Evolutionary conservation across 495 filamentous ascomycete genomes (phyloP).

Genomic region (Aspergillus asperescens): DNA sequence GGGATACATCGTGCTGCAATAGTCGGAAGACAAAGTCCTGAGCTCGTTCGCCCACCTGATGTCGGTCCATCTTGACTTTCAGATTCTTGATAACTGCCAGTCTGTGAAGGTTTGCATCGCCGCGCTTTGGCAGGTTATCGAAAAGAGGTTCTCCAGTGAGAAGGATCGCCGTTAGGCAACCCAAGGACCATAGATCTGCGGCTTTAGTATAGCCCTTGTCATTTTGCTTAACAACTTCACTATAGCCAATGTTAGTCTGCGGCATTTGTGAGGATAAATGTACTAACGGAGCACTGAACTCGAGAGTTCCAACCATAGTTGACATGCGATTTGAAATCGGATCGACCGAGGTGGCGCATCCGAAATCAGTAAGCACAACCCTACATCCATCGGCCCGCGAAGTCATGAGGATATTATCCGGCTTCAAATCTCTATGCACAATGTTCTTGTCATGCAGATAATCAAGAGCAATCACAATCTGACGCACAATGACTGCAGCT

Average conservation of each 20-base stretch:
- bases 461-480: constrained; percentile 55
- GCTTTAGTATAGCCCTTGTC: constrained; percentile 53
- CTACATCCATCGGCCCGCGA: constrained; percentile 43
- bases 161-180: constrained; percentile 46
- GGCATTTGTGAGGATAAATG: constrained; percentile 6
- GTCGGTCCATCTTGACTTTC: constrained; percentile 31
- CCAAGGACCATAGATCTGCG: constrained; percentile 61
- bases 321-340: constrained; percentile 47
- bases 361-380: constrained; percentile 71
- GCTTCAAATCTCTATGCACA: constrained; percentile 66
- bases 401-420: constrained; percentile 63
- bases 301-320: constrained; percentile 57
- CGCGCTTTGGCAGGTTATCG: constrained; percentile 15
- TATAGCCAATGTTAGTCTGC: constrained; percentile 25
- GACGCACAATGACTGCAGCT: constrained; percentile 50
- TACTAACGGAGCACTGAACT: constrained; percentile 70
- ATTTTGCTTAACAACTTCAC: constrained; percentile 38
- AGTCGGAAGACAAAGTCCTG: constrained; percentile 52
- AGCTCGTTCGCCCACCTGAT: constrained; percentile 34
- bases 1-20: constrained; percentile 45
- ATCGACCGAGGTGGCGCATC: constrained; percentile 48
- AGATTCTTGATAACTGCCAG: constrained; percentile 32
- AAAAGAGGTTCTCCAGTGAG: constrained; percentile 46
- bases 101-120: constrained; percentile 15
- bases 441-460: constrained; percentile 54